A percentile compares a stretch with the other conserved stretches of the same genome.
Evolutionary conservation across 345 rosid species (phyloP).

Genomic region (Balakata baccata): DNA sequence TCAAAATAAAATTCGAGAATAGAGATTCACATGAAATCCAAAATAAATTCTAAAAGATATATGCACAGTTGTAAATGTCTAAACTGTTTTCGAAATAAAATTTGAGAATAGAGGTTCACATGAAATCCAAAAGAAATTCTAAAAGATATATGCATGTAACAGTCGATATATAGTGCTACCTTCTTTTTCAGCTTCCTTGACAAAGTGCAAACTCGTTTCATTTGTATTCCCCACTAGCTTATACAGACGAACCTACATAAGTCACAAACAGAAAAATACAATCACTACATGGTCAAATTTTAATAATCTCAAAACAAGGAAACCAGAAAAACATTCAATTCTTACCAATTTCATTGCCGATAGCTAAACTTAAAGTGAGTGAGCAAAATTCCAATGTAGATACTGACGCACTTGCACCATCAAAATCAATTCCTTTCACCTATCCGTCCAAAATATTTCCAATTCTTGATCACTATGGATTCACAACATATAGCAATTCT

Average conservation of each 20-base stretch:
- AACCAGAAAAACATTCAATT: constrained; percentile 23
- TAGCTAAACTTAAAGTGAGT: constrained; percentile 18
- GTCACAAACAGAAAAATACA: constrained; percentile 23
- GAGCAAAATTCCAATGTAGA: constrained; percentile 31
- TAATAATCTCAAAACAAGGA: background rate
- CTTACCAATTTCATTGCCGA: constrained; percentile 40
- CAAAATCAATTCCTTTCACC: constrained; percentile 17
- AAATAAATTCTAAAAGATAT: background rate
- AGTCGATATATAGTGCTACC: constrained; percentile 33
- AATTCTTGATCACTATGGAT: constrained; percentile 12
- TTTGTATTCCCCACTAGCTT: constrained; percentile 43
- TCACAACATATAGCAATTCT: constrained; percentile 8
- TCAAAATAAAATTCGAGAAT: background rate
- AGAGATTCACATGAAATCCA: background rate
- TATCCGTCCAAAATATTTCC: constrained; percentile 5
- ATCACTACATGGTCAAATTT: constrained; percentile 21
- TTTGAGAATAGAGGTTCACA: background rate
- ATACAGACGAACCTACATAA: constrained; percentile 56
- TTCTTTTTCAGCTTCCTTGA: constrained; percentile 56
- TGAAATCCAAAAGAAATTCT: background rate
- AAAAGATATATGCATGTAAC: background rate
- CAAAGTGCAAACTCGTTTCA: constrained; percentile 50
- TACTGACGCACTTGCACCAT: constrained; percentile 17
- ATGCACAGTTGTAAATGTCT: too few species aligned
- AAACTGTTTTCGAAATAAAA: background rate